Conservation (phyloP, 1,284 basidiomycete species). For the Nidula niveotomentosa region DNA sequence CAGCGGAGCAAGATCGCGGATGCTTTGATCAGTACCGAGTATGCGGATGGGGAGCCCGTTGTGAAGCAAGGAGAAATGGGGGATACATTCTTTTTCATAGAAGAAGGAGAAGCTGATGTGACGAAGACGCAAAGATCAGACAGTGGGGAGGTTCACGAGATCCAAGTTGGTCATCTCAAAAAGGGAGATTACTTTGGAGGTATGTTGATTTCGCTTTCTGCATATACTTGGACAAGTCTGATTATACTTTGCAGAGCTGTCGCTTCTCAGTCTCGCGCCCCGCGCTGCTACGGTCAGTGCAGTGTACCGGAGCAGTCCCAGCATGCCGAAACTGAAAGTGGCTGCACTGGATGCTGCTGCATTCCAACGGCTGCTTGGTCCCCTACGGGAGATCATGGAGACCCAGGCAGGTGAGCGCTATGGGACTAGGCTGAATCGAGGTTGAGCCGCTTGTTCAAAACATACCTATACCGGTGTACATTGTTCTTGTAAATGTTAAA, state of each 20-base stretch:
- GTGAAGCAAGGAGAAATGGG: background rate
- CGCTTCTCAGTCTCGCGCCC: conserved; percentile 80
- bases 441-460: background rate
- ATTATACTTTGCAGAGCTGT: conserved; percentile 22
- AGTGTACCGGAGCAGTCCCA: conserved; percentile 46
- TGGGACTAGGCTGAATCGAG: background rate
- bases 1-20: background rate
- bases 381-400: conserved; percentile 87
- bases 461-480: background rate
- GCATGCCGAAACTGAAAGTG: conserved; percentile 78
- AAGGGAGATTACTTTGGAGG: background rate
- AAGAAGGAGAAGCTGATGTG: background rate
- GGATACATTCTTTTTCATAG: background rate
- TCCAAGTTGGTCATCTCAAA: background rate
- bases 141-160: background rate
- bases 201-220: background rate
- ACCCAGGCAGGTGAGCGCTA: conserved; percentile 61
- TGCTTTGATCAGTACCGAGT: background rate
- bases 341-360: conserved; percentile 93
- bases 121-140: background rate
- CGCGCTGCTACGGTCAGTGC: conserved; percentile 95
- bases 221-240: background rate
- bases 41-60: background rate
- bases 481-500: background rate
- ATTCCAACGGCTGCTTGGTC: conserved; percentile 93